Base-by-base conservation (phyloP, 768 basidiomycete species). In the Naganishia randhawae region DNA sequence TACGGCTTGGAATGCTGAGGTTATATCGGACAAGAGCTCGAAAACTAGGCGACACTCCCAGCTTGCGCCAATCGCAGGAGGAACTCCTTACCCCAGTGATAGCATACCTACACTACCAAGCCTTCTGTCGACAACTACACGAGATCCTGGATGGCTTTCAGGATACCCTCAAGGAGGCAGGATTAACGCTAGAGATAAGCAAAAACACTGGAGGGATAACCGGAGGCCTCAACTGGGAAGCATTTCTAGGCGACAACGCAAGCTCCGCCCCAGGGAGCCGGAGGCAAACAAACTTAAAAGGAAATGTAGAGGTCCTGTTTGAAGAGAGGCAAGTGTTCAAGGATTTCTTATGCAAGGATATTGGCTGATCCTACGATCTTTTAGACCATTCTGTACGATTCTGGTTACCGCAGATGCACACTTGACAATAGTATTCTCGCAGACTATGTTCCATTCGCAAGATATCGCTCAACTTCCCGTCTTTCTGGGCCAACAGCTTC, bases 381-480 rank as follows among this genome's bases (percentile, higher is more conserved):
- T 4, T 33, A 70, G 69, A 5, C 54, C 61, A 57, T 63, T 70
- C 37, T 51, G 45, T 25, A 62, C 69, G 17, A 52, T 70, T 29
- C 29, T 61, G 50, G 32, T 70, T 27, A 55, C 57, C 39, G 42
- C 45, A 16, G 31, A 53, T 25, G 65, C 50, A 17, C 35, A 55
- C 16, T 33, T 70, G 45, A 63, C 69, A 14, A 50, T 70, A 5
- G 29, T 52, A 10, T 55, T 70, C 31, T 57, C 65, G 11, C 54
- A 63, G 25, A 39, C 50, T 17, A 54, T 37, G 32, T 45, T 70
- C 16, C n/a, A 35, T n/a, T 65, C 63, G 35, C 51, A 57, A 17
- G 69, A 70, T 52, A 66, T 70, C 37, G 45, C 69, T 17, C 69
- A 70, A 32, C 65, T 70, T 7, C 69, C 69, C 16, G 22, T 61